Evolutionary conservation across 2,329 filamentous ascomycete species (phyloP).

Genomic region (Colletotrichum orchidophilum): DNA sequence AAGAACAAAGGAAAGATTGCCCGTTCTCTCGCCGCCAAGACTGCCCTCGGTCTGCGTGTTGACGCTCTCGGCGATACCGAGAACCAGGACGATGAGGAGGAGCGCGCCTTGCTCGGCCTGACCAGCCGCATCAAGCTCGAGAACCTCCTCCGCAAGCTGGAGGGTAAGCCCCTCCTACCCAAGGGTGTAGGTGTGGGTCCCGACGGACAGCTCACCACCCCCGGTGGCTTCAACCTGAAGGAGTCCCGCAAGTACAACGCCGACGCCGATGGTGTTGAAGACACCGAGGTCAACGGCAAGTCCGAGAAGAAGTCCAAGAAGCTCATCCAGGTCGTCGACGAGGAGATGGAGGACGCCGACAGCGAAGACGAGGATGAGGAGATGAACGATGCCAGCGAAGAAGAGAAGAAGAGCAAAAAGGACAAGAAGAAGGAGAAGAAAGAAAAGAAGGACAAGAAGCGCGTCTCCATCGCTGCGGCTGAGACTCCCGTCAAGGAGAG

Average conservation of each 20-base stretch:
- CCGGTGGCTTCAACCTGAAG: conserved; percentile 89
- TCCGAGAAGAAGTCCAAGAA: conserved; percentile 43
- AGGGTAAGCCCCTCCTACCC: conserved; percentile 88
- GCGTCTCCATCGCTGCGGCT: conserved; percentile 37
- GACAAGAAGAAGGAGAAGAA: conserved; percentile 51
- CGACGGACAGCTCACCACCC: conserved; percentile 70
- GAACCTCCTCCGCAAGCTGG: conserved; percentile 78
- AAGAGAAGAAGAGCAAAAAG: conserved; percentile 49
- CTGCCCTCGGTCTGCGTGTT: conserved; percentile 90
- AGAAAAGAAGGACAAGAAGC: conserved; percentile 48
- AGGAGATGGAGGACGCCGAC: conserved; percentile 49
- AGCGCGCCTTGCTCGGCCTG: conserved; percentile 83
- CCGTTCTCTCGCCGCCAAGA: conserved; percentile 93
- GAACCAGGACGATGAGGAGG: conserved; percentile 84
- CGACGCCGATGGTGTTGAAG: conserved; percentile 86
- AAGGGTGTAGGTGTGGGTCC: conserved; percentile 80
- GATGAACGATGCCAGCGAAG: conserved; percentile 48
- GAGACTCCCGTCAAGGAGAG: conserved; percentile 46
- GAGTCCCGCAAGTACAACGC: conserved; percentile 94
- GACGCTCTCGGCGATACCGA: conserved; percentile 76
- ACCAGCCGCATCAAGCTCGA: conserved; percentile 77
- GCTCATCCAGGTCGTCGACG: conserved; percentile 59
- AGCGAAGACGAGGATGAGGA: conserved; percentile 51
- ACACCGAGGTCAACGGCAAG: conserved; percentile 56
- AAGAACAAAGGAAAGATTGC: conserved; percentile 99